Evolutionary conservation across 1,284 basidiomycete species (phyloP), one percentile per base, ranked within the genome.

Genomic region (Laetiporus sulphureus): DNA sequence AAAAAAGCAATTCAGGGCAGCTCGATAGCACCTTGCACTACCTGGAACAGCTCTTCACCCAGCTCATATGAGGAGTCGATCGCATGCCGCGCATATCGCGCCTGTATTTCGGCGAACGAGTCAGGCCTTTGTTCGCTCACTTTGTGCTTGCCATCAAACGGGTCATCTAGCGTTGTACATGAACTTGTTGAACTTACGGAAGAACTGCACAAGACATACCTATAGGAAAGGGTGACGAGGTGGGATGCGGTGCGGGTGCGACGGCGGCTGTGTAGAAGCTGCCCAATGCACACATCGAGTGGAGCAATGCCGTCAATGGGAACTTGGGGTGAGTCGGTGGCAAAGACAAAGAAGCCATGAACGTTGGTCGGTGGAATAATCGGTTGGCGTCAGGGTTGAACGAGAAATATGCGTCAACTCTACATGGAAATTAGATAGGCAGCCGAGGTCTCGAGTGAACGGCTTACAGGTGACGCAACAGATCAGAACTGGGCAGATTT

Each of bases 241-340:
- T 64, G 15, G 68, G 69, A 43, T 73, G 60, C 21, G 72, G 78
- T 42, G 70, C 74, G 29, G 70, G 75, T 25, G 68, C 69, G 16
- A 79, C 75, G 2, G 68, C 72, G 10, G 73, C 72, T 2, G 77
- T 81, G 50, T 83, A 85, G 21, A 80, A 63, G 48, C 79, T 80
- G 19, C 82, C 80, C 31, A 83, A 68, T 5, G 84, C 84, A 60
- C 83, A 86, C 39, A 91, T 81, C 5, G 82, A 79, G 57, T 91
- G 87, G 3, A 91, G 66, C 22, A 88, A 58, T 3, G 78, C 72
- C 2, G 69, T 53, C 19, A 72, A 71, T 4, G 87, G 87, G 52
- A 88, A 91, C 42, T 77, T 74, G 1, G 76, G 71, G 52, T 87
- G 81, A 12, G 66, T 73, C 0, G 80, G 79, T 0, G 81, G 74